Evolutionary conservation across 2,329 filamentous ascomycete species (phyloP).

Genomic region (Septoria linicola): DNA sequence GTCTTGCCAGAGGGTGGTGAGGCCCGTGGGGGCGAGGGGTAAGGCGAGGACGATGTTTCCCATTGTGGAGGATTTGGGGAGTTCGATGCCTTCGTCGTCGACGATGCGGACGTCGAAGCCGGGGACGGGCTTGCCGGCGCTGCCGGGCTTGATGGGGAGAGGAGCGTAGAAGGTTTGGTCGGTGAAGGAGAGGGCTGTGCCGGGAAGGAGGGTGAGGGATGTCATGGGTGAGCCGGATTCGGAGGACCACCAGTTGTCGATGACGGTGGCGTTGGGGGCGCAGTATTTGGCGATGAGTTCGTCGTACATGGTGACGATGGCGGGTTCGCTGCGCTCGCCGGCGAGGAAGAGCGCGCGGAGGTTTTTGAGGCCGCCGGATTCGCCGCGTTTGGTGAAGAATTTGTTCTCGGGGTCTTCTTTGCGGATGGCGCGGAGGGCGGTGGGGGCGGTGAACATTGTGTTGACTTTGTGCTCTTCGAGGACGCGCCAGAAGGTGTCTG

Average conservation of each 20-base stretch:
- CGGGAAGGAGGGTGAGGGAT: constrained; percentile 62
- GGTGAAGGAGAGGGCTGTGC: constrained; percentile 56
- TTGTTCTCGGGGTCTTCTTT: constrained; percentile 77
- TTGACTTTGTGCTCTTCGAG: constrained; percentile 83
- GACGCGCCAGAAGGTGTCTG: constrained; percentile 84
- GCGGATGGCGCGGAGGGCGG: constrained; percentile 80
- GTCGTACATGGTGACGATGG: constrained; percentile 79
- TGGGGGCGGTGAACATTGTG: constrained; percentile 81
- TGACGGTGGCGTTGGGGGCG: constrained; percentile 60
- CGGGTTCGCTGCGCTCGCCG: constrained; percentile 84
- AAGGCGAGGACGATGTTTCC: constrained; percentile 86
- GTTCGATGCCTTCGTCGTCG: constrained; percentile 72
- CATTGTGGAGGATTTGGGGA: constrained; percentile 67
- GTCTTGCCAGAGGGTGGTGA: constrained; percentile 82
- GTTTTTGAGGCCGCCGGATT: constrained; percentile 67
- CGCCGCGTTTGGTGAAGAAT: constrained; percentile 62
- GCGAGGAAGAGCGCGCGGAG: constrained; percentile 79
- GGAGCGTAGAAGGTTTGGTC: constrained; percentile 48
- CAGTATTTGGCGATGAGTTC: constrained; percentile 66
- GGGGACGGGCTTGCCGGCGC: constrained; percentile 86
- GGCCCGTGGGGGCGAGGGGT: constrained; percentile 80
- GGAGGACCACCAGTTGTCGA: constrained; percentile 75
- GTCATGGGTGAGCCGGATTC: constrained; percentile 69
- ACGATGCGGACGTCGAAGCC: constrained; percentile 86
- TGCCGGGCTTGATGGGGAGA: constrained; percentile 72